These are phyloP conservation scores for Plenodomus lindquistii DNA, from an alignment of 2,329 filamentous ascomycete genomes.

Conservation along the genomic window DNA sequence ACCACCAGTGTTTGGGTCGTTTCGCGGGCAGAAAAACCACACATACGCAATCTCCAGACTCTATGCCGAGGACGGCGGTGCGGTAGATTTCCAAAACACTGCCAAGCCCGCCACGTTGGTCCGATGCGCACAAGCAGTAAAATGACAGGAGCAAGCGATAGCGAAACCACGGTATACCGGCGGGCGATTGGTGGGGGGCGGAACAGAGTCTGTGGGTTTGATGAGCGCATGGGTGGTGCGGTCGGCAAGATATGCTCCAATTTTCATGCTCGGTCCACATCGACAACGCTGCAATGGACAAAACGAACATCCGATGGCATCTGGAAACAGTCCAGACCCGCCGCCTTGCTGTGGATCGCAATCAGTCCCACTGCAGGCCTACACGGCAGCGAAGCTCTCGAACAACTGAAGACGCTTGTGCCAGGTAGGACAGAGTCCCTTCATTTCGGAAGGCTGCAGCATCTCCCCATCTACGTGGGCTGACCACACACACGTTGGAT, in stretches of 20 bases:
- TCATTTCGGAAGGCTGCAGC: conserved; percentile 46
- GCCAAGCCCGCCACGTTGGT: conserved; percentile 36
- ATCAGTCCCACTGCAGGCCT: conserved; percentile 22
- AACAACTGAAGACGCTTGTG: conserved; percentile 18
- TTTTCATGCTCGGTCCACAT: conserved; percentile 8
- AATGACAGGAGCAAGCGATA: conserved; percentile 38
- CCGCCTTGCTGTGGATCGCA: conserved; percentile 16
- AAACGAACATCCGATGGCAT: conserved; percentile 10
- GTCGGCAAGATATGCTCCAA: conserved; percentile 33
- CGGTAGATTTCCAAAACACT: conserved; percentile 36
- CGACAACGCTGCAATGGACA: conserved; percentile 15
- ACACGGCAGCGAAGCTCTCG: conserved; percentile 18
- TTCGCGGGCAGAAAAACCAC: conserved; percentile 37
- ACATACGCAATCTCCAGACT: conserved; percentile 32
- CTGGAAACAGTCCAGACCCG: conserved; percentile 21
- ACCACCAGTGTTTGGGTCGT: conserved; percentile 40
- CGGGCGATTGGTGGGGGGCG: conserved; percentile 30
- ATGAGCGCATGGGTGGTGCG: conserved; percentile 39
- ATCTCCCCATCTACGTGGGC: conserved; percentile 41
- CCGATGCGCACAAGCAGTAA: conserved; percentile 26
- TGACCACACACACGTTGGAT: conserved; percentile 40
- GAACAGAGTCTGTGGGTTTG: conserved; percentile 35
- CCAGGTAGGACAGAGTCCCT: conserved; percentile 42
- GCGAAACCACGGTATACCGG: conserved; percentile 37
- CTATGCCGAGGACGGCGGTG: conserved; percentile 26